Evolutionary conservation across 1,284 basidiomycete species (phyloP).

Genomic region (Moniliophthora roreri): DNA sequence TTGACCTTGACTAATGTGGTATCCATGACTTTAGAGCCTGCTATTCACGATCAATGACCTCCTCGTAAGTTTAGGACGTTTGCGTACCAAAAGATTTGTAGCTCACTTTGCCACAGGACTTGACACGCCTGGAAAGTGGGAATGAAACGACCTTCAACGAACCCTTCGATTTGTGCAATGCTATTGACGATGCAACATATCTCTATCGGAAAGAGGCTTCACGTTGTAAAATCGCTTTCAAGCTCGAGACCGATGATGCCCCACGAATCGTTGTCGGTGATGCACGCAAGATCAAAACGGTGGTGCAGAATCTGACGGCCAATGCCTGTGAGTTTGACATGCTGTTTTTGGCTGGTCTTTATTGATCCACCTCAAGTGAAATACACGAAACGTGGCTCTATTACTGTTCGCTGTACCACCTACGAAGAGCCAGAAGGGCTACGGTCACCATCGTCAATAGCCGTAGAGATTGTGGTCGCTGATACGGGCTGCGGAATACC

Average conservation of each 20-base stretch:
- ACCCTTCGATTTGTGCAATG: slow-evolving; percentile 73
- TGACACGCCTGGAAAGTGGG: slow-evolving; percentile 81
- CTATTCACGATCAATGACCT: slow-evolving; percentile 87
- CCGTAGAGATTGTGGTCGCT: slow-evolving; percentile 73
- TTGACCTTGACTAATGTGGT: slow-evolving; percentile 12
- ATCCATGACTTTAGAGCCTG: slow-evolving; percentile 45
- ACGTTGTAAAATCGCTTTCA: slow-evolving; percentile 67
- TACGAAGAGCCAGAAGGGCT: slow-evolving; percentile 55
- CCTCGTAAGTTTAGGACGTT: slow-evolving; percentile 43
- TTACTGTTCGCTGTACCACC: slow-evolving; percentile 63
- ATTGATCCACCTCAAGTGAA: slow-evolving; percentile 59
- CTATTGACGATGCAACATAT: slow-evolving; percentile 70
- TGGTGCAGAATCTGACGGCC: slow-evolving; percentile 82
- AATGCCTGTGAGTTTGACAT: slow-evolving; percentile 61
- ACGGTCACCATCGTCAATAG: slow-evolving; percentile 45
- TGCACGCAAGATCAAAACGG: slow-evolving; percentile 74
- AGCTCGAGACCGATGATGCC: slow-evolving; percentile 52
- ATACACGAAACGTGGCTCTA: slow-evolving; percentile 68
- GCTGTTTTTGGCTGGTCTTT: background rate
- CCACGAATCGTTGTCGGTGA: slow-evolving; percentile 71
- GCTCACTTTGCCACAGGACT: slow-evolving; percentile 47
- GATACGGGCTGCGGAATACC: slow-evolving; percentile 83
- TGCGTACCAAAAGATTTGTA: slow-evolving; percentile 12
- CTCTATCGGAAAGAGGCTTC: slow-evolving; percentile 69
- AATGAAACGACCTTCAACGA: slow-evolving; percentile 82